These are phyloP conservation scores for Globisporangium ultimum DNA, from an alignment of 352 stramenopile genomes.

Conservation along the genomic window DNA sequence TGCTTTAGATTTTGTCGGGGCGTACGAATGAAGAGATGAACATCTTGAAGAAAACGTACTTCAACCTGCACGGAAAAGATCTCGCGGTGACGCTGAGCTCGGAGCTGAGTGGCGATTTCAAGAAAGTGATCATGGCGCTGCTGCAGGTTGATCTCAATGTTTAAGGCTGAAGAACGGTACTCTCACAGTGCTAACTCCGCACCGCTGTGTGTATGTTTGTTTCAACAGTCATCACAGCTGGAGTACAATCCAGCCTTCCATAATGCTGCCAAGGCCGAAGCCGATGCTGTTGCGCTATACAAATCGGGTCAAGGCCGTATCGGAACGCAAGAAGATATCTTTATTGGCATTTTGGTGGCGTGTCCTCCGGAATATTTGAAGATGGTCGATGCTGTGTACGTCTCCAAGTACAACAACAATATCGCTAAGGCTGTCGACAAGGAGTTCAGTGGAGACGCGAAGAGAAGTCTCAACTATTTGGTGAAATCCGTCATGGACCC, in stretches of 20 bases:
- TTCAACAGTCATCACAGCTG: conserved; percentile 29
- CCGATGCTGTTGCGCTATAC: conserved; percentile 63
- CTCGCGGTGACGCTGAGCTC: conserved; percentile 58
- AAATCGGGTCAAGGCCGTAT: conserved; percentile 72
- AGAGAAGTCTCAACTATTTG: conserved; percentile 64
- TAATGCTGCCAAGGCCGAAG: conserved; percentile 60
- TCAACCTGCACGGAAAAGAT: conserved; percentile 62
- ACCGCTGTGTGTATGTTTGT: neutral
- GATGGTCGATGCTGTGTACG: conserved; percentile 70
- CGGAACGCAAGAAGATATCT: conserved; percentile 72
- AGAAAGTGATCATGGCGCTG: conserved; percentile 70
- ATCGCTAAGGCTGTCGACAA: conserved; percentile 76
- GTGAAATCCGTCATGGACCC: conserved; percentile 54
- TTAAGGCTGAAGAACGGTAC: neutral
- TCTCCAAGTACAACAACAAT: conserved; percentile 78
- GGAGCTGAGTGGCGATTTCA: conserved; percentile 73
- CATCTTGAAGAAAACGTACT: conserved; percentile 81
- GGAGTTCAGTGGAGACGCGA: conserved; percentile 79
- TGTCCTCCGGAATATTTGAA: conserved; percentile 55
- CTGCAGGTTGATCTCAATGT: conserved; percentile 25
- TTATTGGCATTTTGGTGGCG: conserved; percentile 59
- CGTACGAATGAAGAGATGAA: conserved; percentile 79
- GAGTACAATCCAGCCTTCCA: conserved; percentile 63
- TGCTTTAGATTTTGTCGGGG: conserved; percentile 47
- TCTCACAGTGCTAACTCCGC: neutral